Evolutionary conservation across 495 filamentous ascomycete species (phyloP), one percentile per base, ranked within the genome.

Genomic region (Neurospora hispaniola): DNA sequence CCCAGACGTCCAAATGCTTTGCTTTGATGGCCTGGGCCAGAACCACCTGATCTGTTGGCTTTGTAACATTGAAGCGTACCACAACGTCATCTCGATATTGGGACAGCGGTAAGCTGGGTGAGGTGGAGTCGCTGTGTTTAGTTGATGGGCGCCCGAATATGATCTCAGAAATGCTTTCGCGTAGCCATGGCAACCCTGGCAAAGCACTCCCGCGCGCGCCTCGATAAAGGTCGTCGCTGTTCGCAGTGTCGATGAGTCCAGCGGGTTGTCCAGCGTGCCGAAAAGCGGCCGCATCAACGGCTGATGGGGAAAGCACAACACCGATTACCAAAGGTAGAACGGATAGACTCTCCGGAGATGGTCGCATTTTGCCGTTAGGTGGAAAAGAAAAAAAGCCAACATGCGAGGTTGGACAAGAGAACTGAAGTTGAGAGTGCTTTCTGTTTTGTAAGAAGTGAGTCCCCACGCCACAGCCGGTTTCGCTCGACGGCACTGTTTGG

Each of bases 1-100:
- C 90, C 96, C 96, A 99, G 4, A 97, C 89, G 79, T 99, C 96
- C 9, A 98, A 81, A 74, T 94, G 89, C 41, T 98, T 86, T 46
- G 90, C 88, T 66, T 92, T 87, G 10, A 90, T 84, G 18, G 93
- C 96, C 72, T 91, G 86, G 12, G 90, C 88, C 72, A 99, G 83
- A 3, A 91, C 90, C 62, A 83, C 82, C 70, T 92, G 92, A 75
- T 99, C 92, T 38, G 89, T 86, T 12, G 84, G 77, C 66, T 88
- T 88, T 71, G 85, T 89, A 72, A 97, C 81, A 77, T 92, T 93
- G 86, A 98, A 98, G 18, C 96, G 90, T 44, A 98, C 83, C 16
- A 99, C 95, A 18, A 97, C 85, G 79, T 97, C 91, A 59, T 90
- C 87, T 66, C 88, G 89, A 79, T 98, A 97, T 73, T 89, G 87